These are phyloP conservation scores for Rhodamnia argentea DNA, from an alignment of 345 rosid species.

Conservation along the genomic window DNA sequence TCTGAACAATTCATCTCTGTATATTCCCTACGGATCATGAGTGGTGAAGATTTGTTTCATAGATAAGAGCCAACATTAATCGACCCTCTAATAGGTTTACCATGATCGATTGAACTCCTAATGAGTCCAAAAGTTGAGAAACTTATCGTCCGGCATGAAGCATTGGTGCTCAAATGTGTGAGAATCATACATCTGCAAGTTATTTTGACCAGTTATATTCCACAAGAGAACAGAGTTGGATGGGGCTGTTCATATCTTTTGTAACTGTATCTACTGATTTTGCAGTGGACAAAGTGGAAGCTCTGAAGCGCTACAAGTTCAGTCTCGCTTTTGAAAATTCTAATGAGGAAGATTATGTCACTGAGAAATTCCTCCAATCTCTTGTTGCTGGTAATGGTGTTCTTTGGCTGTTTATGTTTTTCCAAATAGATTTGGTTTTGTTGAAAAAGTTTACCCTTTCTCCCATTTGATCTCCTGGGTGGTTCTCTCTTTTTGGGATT, in stretches of 20 bases:
- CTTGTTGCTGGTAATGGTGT: conserved; percentile 65
- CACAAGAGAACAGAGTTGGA: background rate
- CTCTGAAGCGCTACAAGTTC: conserved; percentile 79
- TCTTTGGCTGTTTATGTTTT: background rate
- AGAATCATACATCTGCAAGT: background rate
- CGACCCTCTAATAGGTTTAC: background rate
- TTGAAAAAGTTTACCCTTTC: background rate
- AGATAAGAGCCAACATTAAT: background rate
- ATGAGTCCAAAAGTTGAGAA: background rate
- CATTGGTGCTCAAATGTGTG: background rate
- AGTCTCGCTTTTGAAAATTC: conserved; percentile 98
- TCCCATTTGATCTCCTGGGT: background rate
- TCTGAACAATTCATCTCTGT: background rate
- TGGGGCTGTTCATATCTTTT: background rate
- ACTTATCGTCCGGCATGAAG: background rate
- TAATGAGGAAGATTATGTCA: conserved; percentile 96
- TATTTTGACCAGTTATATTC: background rate
- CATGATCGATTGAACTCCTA: background rate
- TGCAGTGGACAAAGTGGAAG: conserved; percentile 82
- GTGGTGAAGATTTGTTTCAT: background rate
- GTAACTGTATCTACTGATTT: background rate
- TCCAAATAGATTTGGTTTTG: background rate
- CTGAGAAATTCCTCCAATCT: conserved; percentile 91
- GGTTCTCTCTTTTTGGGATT: background rate
- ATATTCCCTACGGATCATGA: background rate